Evolutionary conservation across 768 basidiomycete genomes (phyloP), one percentile per base, ranked within the genome.

Genomic region (Boletus tylopilopsis): DNA sequence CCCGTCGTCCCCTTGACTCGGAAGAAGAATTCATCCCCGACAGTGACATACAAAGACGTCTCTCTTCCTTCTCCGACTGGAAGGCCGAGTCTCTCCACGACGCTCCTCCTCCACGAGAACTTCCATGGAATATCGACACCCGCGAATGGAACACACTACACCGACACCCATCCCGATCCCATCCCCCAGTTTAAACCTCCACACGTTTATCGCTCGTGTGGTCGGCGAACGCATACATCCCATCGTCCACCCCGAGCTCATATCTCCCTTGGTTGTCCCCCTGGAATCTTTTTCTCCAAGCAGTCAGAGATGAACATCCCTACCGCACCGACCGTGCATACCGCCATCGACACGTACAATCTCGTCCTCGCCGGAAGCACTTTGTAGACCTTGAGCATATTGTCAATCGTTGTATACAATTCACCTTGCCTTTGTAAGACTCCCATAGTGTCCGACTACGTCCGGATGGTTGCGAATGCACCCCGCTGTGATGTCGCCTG

Each of bases 11-110:
- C 9, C 52, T 47, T 25, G 73, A 72, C 23, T 61, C 67, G 27
- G 85, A 87, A 63, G 85, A 87, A 63, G 75, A 78, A 47, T 65
- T 87, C 66, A 71, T 84, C 24, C 79, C 79, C 0, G 85, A 88
- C 68, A 81, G 79, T 76, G 74, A 80, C 59, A 78, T 76, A 52
- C 70, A 76, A 42, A 77, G 72, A 57, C 86, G 82, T 11, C 46
- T 43, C 47, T 41, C 29, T 30, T 3, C 50, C 6, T 39, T 42
- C 34, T 33, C 47, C n/a, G 25, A 55, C 39, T 12, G 41, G 6
- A 22, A 34, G 13, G 10, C 22, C 3, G 50, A 49, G 35, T 44
- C 32, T 36, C 48, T 33, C 18, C 25, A 5, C 25, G 45, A 52
- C 23, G 43, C 37, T 9, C 15, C 36, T 8, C 59, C 40, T 35